These are phyloP conservation scores for Rhinocladiella similis DNA, from an alignment of 2,329 filamentous ascomycete genomes.

Conservation along the genomic window DNA sequence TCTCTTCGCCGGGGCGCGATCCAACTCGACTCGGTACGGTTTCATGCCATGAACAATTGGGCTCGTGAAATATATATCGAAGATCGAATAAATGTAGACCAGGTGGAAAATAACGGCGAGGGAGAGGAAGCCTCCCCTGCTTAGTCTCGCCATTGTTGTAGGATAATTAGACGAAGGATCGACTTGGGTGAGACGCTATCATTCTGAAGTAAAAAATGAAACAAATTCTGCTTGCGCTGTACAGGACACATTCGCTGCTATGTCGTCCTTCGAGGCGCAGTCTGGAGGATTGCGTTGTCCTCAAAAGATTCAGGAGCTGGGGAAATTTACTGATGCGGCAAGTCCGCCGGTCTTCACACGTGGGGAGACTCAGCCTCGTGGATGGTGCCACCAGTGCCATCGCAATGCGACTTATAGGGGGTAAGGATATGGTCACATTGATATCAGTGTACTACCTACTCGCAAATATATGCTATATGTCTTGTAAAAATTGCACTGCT, in stretches of 20 bases:
- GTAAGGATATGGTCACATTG: background rate
- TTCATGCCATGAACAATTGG: conserved; percentile 96
- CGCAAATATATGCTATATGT: background rate
- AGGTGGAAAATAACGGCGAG: conserved; percentile 91
- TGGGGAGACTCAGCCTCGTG: background rate
- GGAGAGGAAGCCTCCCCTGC: conserved; percentile 79
- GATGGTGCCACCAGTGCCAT: background rate
- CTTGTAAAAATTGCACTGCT: conserved; percentile 1
- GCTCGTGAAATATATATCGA: conserved; percentile 98
- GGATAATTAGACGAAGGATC: conserved; percentile 20
- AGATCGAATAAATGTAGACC: conserved; percentile 92
- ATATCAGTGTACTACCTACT: background rate
- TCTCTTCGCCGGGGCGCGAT: conserved; percentile 75
- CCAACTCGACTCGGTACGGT: conserved; percentile 67
- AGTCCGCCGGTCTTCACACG: conserved; percentile 12
- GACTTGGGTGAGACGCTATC: conserved; percentile 27
- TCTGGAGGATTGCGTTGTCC: background rate
- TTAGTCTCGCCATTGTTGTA: conserved; percentile 51
- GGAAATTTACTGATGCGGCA: conserved; percentile 10
- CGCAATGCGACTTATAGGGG: too few species aligned
- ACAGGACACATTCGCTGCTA: background rate
- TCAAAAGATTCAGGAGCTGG: conserved; percentile 2
- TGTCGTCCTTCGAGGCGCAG: background rate
- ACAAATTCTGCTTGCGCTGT: background rate
- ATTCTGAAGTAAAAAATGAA: background rate